Base-by-base conservation (phyloP, 208 protist species). In the Trypanosoma theileri region DNA sequence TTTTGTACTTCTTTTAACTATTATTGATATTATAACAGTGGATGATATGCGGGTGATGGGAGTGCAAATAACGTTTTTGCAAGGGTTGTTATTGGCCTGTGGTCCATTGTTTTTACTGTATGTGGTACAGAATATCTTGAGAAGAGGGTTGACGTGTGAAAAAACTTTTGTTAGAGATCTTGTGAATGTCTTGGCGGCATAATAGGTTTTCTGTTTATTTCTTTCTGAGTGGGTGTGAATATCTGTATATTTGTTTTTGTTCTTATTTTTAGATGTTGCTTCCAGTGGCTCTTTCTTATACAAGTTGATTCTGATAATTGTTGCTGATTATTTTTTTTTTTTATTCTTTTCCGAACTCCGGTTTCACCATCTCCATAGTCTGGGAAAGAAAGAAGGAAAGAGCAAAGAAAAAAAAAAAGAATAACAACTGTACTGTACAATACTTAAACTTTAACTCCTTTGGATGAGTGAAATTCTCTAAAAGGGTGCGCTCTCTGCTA, bases 81-180 rank as follows among this genome's bases (percentile, higher is more conserved):
- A 79, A 11, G 73, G 52, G 8, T 17, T 73, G 8, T 52, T 70
- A n/a, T 28, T 74, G 19, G 66, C 24, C 12, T 50, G 50, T 22
- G 68, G 73, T 9, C 13, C 62, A 24, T 31, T 67, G 1, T 48
- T 71, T 55, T n/a, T 79, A 21, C 46, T 79, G 3, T 66, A 73
- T 65, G 63, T 72, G 0, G 41, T 66, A 1, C 59, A 53, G 17
- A 8, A n/a, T 67, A 21, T 73, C 16, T 45, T 69, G 19, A 50
- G 3, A 17, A 59, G 21, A 24, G 41, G 24, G 19, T 17, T 65
- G 7, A 52, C 7, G n/a, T 51, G 42, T 46, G 52, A 60, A 41
- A 56, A 61, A 40, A 54, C 54, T 3, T 79, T 66, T 45, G 44
- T 28, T 11, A n/a, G 46, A 40, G 53, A 54, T 51, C 44, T 66